Evolutionary conservation across 169 alveolate genomes (phyloP), one percentile per base, ranked within the genome.

Genomic region (Blepharisma undulans): DNA sequence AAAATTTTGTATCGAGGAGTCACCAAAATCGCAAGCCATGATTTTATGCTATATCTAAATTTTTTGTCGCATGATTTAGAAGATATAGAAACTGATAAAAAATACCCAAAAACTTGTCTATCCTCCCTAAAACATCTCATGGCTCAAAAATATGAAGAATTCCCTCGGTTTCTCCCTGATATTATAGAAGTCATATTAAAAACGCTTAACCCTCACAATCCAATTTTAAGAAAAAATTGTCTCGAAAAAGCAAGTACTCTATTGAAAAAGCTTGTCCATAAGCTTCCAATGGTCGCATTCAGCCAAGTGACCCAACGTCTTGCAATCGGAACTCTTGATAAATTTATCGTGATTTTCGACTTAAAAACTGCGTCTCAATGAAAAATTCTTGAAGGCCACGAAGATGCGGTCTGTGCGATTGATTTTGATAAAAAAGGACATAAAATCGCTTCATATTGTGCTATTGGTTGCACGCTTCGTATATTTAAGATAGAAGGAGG

Each of bases 201-300:
- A 21, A 32, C 84, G 21, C 25, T 86, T 25, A 72, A 86, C 84
- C 91, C 91, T 21, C 91, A 86, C 27, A 36, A 86, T 25, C 84
- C 91, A 18, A 71, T 86, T 27, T n/a, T 71, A 27, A 60, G 91
- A 72, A 86, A 86, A 86, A 61, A 27, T 19, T 29, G 76, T 22
- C 12, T 86, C 6, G 91, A 86, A 66, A 61, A 32, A 72, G 91
- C 72, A 7, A 60, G 60, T 19, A 86, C 61, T 6, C 61, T 48
- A 10, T 18, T 86, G 8, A 60, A 86, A 25, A 27, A 27, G 21
- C 29, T 86, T 22, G 36, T 86, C 7, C 29, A 25, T 3, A 86
- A 27, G 29, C 91, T 86, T 72, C 91, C 91, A 27, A 72, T 29
- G 48, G 59, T 86, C 29, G 29, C 84, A 0, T 86, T 61, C 16